Conservation (phyloP, 2,329 filamentous ascomycete species). For the Diaporthe ilicicola region DNA sequence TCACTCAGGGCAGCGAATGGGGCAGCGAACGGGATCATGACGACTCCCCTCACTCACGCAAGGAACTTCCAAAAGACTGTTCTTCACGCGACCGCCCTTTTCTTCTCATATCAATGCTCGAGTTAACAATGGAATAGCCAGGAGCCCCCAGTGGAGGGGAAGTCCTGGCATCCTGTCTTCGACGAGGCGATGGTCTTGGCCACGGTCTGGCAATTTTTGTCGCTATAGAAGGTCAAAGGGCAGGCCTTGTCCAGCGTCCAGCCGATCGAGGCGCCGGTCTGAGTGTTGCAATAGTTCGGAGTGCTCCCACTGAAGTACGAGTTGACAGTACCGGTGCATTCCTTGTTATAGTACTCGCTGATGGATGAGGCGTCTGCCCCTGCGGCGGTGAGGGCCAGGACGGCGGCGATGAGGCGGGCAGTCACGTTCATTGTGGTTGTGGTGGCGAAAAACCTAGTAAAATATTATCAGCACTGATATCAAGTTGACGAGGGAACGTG, state of each 20-base stretch:
- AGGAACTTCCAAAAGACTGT: too few relatives aligned
- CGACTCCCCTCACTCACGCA: too few relatives aligned
- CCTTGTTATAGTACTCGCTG: constrained; percentile 2
- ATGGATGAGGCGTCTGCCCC: not conserved
- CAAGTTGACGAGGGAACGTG: too few relatives aligned
- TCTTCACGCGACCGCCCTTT: too few relatives aligned
- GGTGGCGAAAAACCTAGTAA: too few relatives aligned
- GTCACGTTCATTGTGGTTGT: too few relatives aligned
- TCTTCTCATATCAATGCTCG: too few relatives aligned
- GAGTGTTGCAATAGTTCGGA: constrained; percentile 3
- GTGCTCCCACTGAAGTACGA: not conserved
- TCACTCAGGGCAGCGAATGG: too few relatives aligned
- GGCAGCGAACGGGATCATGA: too few relatives aligned
- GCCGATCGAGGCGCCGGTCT: constrained; percentile 1
- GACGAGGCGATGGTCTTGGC: not conserved
- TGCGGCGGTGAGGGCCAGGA: too few relatives aligned
- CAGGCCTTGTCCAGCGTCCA: not conserved
- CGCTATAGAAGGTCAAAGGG: not conserved
- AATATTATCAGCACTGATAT: too few relatives aligned
- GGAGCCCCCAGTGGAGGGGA: not conserved
- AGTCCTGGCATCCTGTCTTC: not conserved
- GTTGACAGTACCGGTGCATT: not conserved
- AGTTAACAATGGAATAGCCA: constrained; percentile 1
- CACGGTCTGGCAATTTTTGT: not conserved
- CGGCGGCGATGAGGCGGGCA: too few relatives aligned